Base-by-base conservation (phyloP, 2,329 filamentous ascomycete species). In the Penicillium capsulatum region DNA sequence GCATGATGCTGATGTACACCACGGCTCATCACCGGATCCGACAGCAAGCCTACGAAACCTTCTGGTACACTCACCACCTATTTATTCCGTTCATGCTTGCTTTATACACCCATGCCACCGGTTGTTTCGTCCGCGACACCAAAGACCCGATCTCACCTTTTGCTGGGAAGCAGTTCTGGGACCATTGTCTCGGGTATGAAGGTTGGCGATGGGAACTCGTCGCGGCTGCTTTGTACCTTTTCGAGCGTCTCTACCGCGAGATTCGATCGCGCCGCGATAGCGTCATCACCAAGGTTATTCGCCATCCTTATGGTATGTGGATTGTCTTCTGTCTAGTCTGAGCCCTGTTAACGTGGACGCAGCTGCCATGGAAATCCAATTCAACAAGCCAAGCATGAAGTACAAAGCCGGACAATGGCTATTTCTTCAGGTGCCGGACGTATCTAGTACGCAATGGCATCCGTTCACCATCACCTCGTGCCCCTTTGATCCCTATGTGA, bases 391-490 rank as follows among this genome's bases (percentile, higher is more conserved):
- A 4, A 92, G 85, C 42, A 94, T 98, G 84, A 87, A 82, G 60
- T 98, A 98, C 80, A 97, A 95, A 77, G 85, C 92, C 10, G 92
- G 92, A 20, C 92, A 98, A 70, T 98, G 91, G 90, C 80, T 97
- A 26, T 97, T 97, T 74, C 76, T 98, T 44, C 91, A 97, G 65
- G 83, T 94, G 16, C 92, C 92, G 0, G 83, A 86, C 5, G 80
- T 98, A 38, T 95, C 88, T 50, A 79, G 76, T 55, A 83, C 88
- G 60, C 89, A 98, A 71, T 98, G 92, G 92, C 92, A 98, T 68
- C 92, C 92, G 1, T 98, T 97, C 64, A 98, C 92, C 59, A 97
- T 98, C 66, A 98, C 92, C 2, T 97, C 92, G 7, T 98, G 92
- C 68, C 92, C 92, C 4, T 92, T 88, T 60, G 92, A 98, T 57